Evolutionary conservation across 768 basidiomycete genomes (phyloP).

Genomic region (Pisolithus orientalis): DNA sequence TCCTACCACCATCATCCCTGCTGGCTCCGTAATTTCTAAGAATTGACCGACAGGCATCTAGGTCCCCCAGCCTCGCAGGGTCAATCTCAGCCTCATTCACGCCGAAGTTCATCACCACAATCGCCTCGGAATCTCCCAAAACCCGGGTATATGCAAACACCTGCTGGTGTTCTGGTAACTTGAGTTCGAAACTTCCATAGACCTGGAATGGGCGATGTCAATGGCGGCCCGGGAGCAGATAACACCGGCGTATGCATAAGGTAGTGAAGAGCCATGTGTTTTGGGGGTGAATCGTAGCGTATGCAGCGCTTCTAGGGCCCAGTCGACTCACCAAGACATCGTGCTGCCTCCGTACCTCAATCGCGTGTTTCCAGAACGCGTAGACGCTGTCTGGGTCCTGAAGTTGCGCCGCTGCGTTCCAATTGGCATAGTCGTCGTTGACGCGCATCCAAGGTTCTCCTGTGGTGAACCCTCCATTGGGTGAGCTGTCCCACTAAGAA

Average conservation of each 20-base stretch:
- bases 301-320: neutral
- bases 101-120: conserved; percentile 47
- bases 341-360: conserved; percentile 47
- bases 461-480: conserved; percentile 59
- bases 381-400: conserved; percentile 46
- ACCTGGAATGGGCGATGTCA: conserved; percentile 30
- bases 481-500: conserved; percentile 47
- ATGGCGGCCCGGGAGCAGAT: neutral
- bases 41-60: conserved; percentile 9
- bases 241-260: too few species aligned
- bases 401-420: conserved; percentile 50
- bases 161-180: conserved; percentile 39
- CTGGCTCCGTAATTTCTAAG: conserved; percentile 21
- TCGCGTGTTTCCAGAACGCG: conserved; percentile 54
- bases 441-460: conserved; percentile 71
- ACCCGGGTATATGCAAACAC: conserved; percentile 51
- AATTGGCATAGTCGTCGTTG: conserved; percentile 57
- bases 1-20: neutral
- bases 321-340: conserved; percentile 42
- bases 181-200: conserved; percentile 53
- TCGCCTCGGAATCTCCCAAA: conserved; percentile 24
- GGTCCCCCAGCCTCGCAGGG: neutral
- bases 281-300: neutral
- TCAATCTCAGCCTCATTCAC: conserved; percentile 18
- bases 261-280: too few species aligned